Evolutionary conservation across 306 rosid species (phyloP).

Genomic region (Vicia faba): DNA sequence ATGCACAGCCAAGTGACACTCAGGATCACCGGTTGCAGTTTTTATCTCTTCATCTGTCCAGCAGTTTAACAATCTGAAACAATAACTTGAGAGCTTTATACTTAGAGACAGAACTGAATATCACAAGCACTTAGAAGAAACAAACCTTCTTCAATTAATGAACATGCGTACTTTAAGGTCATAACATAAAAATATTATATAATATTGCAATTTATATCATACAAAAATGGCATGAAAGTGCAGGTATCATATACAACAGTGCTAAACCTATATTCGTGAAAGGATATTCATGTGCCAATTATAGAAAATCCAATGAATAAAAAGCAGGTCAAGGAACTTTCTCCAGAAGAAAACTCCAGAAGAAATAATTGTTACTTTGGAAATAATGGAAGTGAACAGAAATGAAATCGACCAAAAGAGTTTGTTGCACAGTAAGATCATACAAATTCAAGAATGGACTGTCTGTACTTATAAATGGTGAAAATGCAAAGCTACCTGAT

Average conservation of each 20-base stretch:
- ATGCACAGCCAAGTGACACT: conserved; percentile 57
- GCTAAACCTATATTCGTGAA: conserved; percentile 13
- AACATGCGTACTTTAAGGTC: conserved; percentile 7
- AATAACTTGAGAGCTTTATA: conserved; percentile 33
- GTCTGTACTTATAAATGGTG: conserved; percentile 1
- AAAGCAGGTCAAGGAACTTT: background rate
- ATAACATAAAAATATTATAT: background rate
- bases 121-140: conserved; percentile 20
- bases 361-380: conserved; percentile 17
- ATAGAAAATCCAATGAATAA: background rate
- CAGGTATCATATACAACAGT: conserved; percentile 15
- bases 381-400: conserved; percentile 17
- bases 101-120: conserved; percentile 26
- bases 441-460: background rate
- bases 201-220: conserved; percentile 15
- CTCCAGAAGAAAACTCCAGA: background rate
- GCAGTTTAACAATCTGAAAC: conserved; percentile 53
- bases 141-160: conserved; percentile 11
- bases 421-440: background rate
- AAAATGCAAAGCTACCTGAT: conserved; percentile 28
- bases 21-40: conserved; percentile 69
- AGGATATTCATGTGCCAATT: conserved; percentile 14
- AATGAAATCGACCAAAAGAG: background rate
- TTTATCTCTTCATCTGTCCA: conserved; percentile 78
- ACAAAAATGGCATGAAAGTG: conserved; percentile 30